These are phyloP conservation scores for Mycena epipterygia DNA, from an alignment of 768 basidiomycete species.

Conservation along the genomic window DNA sequence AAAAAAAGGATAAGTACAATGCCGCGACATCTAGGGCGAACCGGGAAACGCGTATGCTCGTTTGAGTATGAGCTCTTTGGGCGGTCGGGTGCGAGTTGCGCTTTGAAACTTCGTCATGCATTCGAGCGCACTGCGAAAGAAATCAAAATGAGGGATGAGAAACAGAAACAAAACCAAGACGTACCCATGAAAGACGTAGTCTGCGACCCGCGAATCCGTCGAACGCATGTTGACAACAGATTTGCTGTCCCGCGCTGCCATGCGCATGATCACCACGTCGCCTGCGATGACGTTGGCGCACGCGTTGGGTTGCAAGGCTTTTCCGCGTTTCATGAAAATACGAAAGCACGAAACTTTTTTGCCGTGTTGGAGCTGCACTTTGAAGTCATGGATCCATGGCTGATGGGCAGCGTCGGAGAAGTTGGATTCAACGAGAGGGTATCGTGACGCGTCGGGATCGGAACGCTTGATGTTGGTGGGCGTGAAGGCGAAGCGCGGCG, in stretches of 20 bases:
- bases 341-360: not conserved
- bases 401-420: conserved; percentile 7
- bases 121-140: not conserved
- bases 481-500: conserved; percentile 10
- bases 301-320: not conserved
- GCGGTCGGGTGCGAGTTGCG: not conserved
- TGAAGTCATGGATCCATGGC: conserved; percentile 3
- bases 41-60: conserved; percentile 2
- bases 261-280: conserved; percentile 7
- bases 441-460: conserved; percentile 2
- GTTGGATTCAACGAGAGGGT: conserved; percentile 9
- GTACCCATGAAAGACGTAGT: conserved; percentile 2
- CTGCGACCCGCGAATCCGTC: not conserved
- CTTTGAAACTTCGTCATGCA: conserved; percentile 1
- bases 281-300: not conserved
- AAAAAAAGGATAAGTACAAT: not conserved
- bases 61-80: conserved; percentile 5
- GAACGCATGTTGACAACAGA: conserved; percentile 5
- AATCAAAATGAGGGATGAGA: not conserved
- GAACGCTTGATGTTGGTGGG: not conserved
- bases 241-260: not conserved
- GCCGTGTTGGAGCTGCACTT: not conserved
- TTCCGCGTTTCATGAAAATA: conserved; percentile 7
- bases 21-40: not conserved
- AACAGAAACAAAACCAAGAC: not conserved